Percentiles rank a stretch among this genome's conserved stretches.
These are phyloP conservation scores for Pisolithus thermaeus DNA, from an alignment of 1,284 basidiomycete genomes.

Conservation along the genomic window DNA sequence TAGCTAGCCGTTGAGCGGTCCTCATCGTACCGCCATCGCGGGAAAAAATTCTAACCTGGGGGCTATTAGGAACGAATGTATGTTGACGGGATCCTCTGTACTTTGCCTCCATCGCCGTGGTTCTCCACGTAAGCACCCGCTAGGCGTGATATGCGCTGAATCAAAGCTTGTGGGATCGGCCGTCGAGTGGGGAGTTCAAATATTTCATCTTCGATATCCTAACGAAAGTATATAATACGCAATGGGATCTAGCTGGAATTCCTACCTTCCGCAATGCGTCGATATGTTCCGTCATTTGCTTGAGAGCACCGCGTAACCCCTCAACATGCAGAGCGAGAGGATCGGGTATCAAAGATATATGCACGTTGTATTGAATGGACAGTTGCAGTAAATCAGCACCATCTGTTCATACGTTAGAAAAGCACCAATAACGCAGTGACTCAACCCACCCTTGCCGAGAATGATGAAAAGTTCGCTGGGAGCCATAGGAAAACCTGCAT, in stretches of 20 bases:
- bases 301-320: constrained; percentile 47
- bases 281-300: constrained; percentile 40
- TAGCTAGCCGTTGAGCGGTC: constrained; percentile 47
- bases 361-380: constrained; percentile 54
- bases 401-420: constrained; percentile 37
- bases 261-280: constrained; percentile 44
- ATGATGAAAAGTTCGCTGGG: constrained; percentile 62
- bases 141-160: constrained; percentile 61
- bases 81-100: constrained; percentile 20
- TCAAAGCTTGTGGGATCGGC: constrained; percentile 37
- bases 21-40: constrained; percentile 36
- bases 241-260: background rate
- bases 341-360: constrained; percentile 49
- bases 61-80: constrained; percentile 1
- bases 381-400: constrained; percentile 55
- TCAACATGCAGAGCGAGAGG: constrained; percentile 56
- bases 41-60: constrained; percentile 51
- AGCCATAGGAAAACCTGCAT: constrained; percentile 49
- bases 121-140: constrained; percentile 58
- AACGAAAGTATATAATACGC: background rate
- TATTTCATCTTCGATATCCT: constrained; percentile 48
- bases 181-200: constrained; percentile 42
- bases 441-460: constrained; percentile 59
- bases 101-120: constrained; percentile 39
- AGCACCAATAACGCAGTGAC: background rate